These are phyloP conservation scores for Candida pseudoglaebosa DNA, from an alignment of 805 yeast species.

Conservation along the genomic window DNA sequence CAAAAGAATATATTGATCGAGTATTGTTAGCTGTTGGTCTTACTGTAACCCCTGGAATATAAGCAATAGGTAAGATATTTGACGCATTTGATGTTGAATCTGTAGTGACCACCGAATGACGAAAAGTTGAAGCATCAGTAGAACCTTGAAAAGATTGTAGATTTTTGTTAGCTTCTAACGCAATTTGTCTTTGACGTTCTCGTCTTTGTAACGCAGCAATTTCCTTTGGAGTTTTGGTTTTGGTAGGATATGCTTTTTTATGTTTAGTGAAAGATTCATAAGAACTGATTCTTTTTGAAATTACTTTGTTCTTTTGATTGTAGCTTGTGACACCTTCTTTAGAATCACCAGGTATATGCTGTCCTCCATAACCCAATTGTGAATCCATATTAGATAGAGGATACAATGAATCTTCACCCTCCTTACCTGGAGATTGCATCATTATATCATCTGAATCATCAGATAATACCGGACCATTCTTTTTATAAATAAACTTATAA, in stretches of 20 bases:
- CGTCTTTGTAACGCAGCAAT: constrained; percentile 14
- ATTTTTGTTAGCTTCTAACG: constrained; percentile 9
- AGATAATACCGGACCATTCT: constrained; percentile 24
- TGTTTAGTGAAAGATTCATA: constrained; percentile 41
- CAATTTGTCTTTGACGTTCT: constrained; percentile 12
- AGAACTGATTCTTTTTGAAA: constrained; percentile 29
- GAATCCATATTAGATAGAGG: constrained; percentile 16
- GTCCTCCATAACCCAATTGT: constrained; percentile 10
- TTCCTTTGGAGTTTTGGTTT: constrained; percentile 8
- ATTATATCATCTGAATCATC: constrained; percentile 24
- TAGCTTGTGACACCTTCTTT: too few species aligned
- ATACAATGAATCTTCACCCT: constrained; percentile 7
- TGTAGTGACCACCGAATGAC: constrained; percentile 54
- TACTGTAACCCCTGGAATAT: constrained; percentile 88
- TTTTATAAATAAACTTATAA: constrained; percentile 26
- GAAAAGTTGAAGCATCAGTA: constrained; percentile 16
- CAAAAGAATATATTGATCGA: constrained; percentile 42
- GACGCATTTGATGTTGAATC: constrained; percentile 72
- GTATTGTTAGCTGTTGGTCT: constrained; percentile 45
- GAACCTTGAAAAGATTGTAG: constrained; percentile 10
- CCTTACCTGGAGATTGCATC: constrained; percentile 2
- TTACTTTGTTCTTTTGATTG: too few species aligned
- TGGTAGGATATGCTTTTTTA: constrained; percentile 15
- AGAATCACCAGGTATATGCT: constrained; percentile 4
- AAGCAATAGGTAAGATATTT: constrained; percentile 86